Evolutionary conservation across 495 filamentous ascomycete species (phyloP).

Genomic region (Astrothelium macrocarpum): DNA sequence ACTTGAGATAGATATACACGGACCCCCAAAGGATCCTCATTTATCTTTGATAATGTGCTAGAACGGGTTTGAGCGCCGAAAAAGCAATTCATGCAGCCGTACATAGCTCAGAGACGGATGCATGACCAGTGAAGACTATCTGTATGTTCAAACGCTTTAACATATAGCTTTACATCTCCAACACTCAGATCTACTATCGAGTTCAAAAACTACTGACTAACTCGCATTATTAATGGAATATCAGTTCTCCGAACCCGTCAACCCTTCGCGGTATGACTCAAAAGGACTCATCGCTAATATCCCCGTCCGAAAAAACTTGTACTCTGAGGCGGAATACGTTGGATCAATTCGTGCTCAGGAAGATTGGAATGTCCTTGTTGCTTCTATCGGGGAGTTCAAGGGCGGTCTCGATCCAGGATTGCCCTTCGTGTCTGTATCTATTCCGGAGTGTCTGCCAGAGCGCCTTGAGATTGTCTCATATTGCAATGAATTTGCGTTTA

Average conservation of each 20-base stretch:
- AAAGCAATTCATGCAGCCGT: too few relatives aligned
- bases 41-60: too few relatives aligned
- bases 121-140: too few relatives aligned
- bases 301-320: background rate
- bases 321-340: background rate
- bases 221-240: too few relatives aligned
- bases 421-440: constrained; percentile 16
- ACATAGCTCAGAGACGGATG: too few relatives aligned
- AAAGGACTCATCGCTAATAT: background rate
- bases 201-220: too few relatives aligned
- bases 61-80: too few relatives aligned
- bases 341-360: background rate
- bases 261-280: background rate
- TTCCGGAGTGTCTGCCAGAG: constrained; percentile 36
- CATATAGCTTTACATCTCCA: too few relatives aligned
- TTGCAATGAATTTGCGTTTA: constrained; percentile 36
- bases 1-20: too few relatives aligned
- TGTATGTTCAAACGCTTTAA: too few relatives aligned
- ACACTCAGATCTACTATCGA: too few relatives aligned
- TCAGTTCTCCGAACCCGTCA: background rate
- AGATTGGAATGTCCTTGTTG: background rate
- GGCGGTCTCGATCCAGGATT: background rate
- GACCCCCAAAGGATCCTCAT: too few relatives aligned
- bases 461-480: constrained; percentile 36
- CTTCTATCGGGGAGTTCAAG: background rate